Base-by-base conservation (phyloP, 75 land plant species). In the Isoetes taiwanensis region DNA sequence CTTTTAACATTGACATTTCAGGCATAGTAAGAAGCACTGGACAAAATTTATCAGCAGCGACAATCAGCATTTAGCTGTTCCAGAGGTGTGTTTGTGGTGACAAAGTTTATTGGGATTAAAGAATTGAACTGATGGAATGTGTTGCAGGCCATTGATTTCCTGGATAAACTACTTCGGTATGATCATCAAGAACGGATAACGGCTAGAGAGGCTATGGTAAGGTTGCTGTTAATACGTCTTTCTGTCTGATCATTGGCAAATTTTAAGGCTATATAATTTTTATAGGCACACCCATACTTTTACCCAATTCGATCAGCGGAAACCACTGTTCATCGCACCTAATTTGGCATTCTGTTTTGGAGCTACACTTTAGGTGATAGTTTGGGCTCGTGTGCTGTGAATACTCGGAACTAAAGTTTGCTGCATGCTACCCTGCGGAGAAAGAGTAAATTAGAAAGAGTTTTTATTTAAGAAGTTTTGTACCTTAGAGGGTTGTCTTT, bases 131-230 rank as follows among this genome's bases (percentile, higher is more conserved):
- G 16, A 3, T 17, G 29, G 34, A 2, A 12, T 1, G 32, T 32
- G 31, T 59, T 57, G 10, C 70, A 86, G 93, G 89, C 94, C 21
- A 41, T 87, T 57, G 89, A 87, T 64, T 84, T 87, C 59, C 60
- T 87, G 26, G 94, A 87, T 62, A 84, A 78, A 71, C 54, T 87
- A 55, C 75, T 87, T 28, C 72, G 82, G 5, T 87, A 80, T 56
- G 89, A 87, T 65, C 94, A 87, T 55, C 94, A 84, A 58, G 94
- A 84, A 31, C 68, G 94, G 65, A 78, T 76, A 43, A 87, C 93
- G 9, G 93, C 93, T 30, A 81, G 76, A 65, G 89, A 80, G 71
- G 91, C 91, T 41, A 86, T 83, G 91, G 90, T 84, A 66, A 40
- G 10, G 11, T 32, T 30, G 25, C 8, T n/a, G n/a, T n/a, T 37